Evolutionary conservation across 2,329 filamentous ascomycete genomes (phyloP).

Genomic region (Exophiala oligosperma): DNA sequence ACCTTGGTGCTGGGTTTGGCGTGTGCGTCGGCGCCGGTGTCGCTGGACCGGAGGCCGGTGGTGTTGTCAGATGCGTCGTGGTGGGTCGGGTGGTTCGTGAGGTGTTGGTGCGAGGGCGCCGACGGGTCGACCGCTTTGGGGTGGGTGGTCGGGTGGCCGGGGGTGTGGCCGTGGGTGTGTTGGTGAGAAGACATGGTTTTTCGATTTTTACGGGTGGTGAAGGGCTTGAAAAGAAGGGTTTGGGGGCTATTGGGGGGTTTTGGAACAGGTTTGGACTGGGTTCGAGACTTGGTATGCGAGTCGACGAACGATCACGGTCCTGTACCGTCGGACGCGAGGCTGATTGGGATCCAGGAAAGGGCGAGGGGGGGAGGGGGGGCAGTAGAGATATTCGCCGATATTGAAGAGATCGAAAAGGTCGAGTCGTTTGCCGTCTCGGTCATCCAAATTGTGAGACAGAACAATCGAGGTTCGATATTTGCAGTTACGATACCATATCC

Average conservation of each 20-base stretch:
- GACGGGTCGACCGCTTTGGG: neutral
- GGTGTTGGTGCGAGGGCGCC: neutral
- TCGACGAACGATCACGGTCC: no score
- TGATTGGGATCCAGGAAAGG: no score
- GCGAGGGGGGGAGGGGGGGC: no score
- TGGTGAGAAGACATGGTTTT: neutral
- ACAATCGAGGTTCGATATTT: no score
- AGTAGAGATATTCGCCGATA: no score
- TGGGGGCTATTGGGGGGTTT: neutral
- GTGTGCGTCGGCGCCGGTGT: constrained; percentile 10
- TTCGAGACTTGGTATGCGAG: no score
- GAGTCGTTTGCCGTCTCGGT: no score
- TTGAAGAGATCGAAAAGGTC: no score
- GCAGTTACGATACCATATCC: no score
- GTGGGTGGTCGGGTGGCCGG: neutral
- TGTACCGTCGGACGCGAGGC: no score
- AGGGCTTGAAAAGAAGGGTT: neutral
- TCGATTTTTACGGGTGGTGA: neutral
- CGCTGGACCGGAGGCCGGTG: constrained; percentile 19
- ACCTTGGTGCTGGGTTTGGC: constrained; percentile 19
- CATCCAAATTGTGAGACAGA: no score
- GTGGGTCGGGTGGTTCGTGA: neutral
- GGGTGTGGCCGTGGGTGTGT: neutral
- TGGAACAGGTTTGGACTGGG: no score
- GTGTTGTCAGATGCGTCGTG: constrained; percentile 21